Evolutionary conservation across 768 basidiomycete species (phyloP).

Genomic region (Mycena rosella): DNA sequence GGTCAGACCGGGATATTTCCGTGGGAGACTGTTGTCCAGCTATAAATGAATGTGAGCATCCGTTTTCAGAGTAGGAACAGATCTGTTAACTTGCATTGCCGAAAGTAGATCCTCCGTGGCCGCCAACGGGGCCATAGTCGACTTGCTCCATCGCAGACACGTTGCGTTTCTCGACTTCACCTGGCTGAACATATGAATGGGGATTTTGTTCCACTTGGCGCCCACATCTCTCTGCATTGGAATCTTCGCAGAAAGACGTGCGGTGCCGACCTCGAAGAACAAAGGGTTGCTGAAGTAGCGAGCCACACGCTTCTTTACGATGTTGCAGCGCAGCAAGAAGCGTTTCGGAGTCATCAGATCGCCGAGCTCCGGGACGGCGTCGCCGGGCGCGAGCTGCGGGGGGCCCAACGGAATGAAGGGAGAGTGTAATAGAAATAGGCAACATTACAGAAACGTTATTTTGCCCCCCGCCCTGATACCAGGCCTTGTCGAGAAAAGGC

Average conservation of each 20-base stretch:
- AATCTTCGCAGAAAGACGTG: constrained; percentile 42
- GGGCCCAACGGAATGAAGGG: constrained; percentile 68
- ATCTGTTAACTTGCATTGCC: constrained; percentile 58
- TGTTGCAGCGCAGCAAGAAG: constrained; percentile 59
- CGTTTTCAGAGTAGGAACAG: neutral
- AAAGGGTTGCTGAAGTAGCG: constrained; percentile 58
- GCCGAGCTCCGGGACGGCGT: constrained; percentile 54
- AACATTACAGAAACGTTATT: constrained; percentile 59
- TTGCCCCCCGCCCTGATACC: constrained; percentile 60
- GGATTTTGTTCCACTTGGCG: constrained; percentile 32
- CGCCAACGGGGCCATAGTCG: constrained; percentile 38
- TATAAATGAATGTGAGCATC: constrained; percentile 34
- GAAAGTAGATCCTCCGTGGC: constrained; percentile 51
- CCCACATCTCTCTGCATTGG: constrained; percentile 41
- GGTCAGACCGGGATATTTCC: constrained; percentile 39
- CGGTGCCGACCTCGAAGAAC: constrained; percentile 55
- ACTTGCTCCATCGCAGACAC: constrained; percentile 47
- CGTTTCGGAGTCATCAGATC: constrained; percentile 59
- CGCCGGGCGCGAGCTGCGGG: constrained; percentile 51
- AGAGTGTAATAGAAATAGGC: constrained; percentile 55
- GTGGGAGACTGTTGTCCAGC: constrained; percentile 51
- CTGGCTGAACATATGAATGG: constrained; percentile 32
- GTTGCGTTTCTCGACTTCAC: constrained; percentile 27
- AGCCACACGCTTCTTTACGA: constrained; percentile 52
- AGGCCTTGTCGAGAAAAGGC: constrained; percentile 60